A percentile compares a stretch with the other conserved stretches of the same genome.
These are phyloP conservation scores for Spiraea crenata DNA, from an alignment of 331 rosid genomes.

Conservation along the genomic window DNA sequence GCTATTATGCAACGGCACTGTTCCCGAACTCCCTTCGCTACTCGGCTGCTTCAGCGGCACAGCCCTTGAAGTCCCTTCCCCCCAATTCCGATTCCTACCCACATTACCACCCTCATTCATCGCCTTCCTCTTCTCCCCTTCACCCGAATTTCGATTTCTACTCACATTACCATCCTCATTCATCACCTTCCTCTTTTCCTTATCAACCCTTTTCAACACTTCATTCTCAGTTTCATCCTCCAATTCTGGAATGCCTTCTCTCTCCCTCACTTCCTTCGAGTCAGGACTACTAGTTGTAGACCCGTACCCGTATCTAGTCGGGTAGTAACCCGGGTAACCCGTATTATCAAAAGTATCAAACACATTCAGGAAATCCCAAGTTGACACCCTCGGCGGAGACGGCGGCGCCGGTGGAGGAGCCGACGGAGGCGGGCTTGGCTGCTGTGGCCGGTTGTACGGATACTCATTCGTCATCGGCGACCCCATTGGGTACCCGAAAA, in stretches of 20 bases:
- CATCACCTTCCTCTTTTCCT: constrained; percentile 49
- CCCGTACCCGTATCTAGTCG: constrained; percentile 45
- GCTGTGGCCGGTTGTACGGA: constrained; percentile 24
- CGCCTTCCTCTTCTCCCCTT: constrained; percentile 53
- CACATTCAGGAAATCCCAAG: constrained; percentile 84
- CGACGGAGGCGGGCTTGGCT: constrained; percentile 27
- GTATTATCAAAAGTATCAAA: constrained; percentile 55
- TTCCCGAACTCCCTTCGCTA: constrained; percentile 19
- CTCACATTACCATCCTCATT: constrained; percentile 27
- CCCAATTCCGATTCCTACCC: constrained; percentile 24
- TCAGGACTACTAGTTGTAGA: constrained; percentile 82
- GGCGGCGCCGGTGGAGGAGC: constrained; percentile 72
- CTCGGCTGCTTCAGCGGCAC: constrained; percentile 41
- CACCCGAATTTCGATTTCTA: constrained; percentile 35
- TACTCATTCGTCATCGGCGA: constrained; percentile 33
- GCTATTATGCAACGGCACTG: constrained; percentile 17
- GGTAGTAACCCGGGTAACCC: constrained; percentile 46
- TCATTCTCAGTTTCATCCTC: constrained; percentile 90
- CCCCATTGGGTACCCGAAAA: constrained; percentile 56
- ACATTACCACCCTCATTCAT: constrained; percentile 25
- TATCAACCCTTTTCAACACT: constrained; percentile 35
- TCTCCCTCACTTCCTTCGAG: constrained; percentile 90
- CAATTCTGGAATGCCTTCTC: constrained; percentile 96
- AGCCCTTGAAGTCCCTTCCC: constrained; percentile 65
- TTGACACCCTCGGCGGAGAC: constrained; percentile 73